A percentile compares a stretch with the other conserved stretches of the same genome.
These are phyloP conservation scores for Corymbia calophylla DNA, from an alignment of 441 rosid genomes.

Conservation along the genomic window DNA sequence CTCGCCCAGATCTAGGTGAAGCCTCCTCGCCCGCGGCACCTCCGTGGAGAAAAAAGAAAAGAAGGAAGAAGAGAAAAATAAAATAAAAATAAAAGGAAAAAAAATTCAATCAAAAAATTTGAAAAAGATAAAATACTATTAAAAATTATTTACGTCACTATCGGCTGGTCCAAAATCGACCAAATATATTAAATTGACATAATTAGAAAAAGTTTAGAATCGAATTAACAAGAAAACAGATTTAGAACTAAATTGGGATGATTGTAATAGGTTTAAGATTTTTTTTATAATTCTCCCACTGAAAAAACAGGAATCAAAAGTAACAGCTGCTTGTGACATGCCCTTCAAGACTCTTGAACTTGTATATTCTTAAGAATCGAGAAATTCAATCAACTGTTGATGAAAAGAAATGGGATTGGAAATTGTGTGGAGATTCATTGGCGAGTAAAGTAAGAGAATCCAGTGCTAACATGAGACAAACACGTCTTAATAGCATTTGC, in stretches of 20 bases:
- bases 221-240: no score
- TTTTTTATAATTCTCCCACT: background rate
- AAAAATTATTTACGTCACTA: no score
- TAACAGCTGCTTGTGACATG: background rate
- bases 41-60: background rate
- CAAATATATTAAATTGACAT: accelerated
- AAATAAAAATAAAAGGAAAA: no score
- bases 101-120: no score
- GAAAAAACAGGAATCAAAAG: background rate
- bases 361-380: background rate
- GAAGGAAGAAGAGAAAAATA: background rate
- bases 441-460: background rate
- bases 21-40: no score
- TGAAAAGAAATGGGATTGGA: background rate
- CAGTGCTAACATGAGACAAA: background rate
- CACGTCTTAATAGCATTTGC: background rate
- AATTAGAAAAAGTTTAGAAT: accelerated
- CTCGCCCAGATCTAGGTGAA: background rate
- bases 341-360: background rate
- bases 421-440: background rate
- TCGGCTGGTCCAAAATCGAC: accelerated
- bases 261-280: background rate
- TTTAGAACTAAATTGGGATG: no score
- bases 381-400: accelerated
- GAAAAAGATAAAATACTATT: no score